phyloP scores from a whole-genome alignment of 345 rosid species.

The Luvunga scandens region DNA sequence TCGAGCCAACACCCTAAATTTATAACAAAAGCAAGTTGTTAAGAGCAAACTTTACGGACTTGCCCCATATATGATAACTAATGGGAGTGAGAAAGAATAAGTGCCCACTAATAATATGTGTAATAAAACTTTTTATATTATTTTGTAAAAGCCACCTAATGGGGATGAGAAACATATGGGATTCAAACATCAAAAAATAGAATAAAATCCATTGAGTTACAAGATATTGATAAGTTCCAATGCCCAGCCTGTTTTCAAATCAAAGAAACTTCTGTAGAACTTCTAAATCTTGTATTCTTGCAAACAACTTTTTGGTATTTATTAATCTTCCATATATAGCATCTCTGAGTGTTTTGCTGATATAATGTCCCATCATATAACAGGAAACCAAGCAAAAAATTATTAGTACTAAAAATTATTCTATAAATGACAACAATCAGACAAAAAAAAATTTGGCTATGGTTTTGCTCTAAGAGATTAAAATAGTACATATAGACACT shows the following conservation, averaged over 20 bases:
- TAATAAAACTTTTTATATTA: not conserved
- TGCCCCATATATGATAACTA: not conserved
- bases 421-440: no score
- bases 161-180: not conserved
- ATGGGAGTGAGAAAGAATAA: not conserved
- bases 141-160: not conserved
- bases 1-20: slow-evolving; percentile 62
- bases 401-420: no score
- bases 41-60: not conserved
- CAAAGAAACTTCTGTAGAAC: not conserved
- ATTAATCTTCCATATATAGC: no score
- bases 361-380: no score
- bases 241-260: not conserved
- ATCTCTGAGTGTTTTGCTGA: no score
- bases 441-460: not conserved
- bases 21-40: not conserved
- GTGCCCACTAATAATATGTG: not conserved
- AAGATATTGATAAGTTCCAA: not conserved
- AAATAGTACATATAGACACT: not conserved
- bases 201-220: not conserved
- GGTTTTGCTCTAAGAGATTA: not conserved
- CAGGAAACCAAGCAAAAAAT: no score
- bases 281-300: not conserved
- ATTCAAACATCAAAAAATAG: not conserved
- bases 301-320: no score